Percentiles rank a stretch among this genome's conserved stretches.
Conservation (phyloP, 2,329 filamentous ascomycete genomes). For the Xylaria hypoxylon region DNA sequence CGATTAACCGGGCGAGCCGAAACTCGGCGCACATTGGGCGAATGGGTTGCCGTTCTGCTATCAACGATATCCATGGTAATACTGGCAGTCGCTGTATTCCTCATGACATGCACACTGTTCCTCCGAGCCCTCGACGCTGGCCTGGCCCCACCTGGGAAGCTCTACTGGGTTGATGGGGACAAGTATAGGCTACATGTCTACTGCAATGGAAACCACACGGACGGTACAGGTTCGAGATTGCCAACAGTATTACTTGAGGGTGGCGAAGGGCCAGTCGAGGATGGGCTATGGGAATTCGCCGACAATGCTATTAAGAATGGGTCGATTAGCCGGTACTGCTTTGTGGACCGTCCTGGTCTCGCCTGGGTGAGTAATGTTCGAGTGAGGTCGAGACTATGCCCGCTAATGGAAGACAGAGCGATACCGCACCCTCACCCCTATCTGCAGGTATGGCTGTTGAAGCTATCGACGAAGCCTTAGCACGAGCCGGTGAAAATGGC, state of each 20-base stretch:
- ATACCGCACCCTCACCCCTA: constrained; percentile 92
- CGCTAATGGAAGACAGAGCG: constrained; percentile 59
- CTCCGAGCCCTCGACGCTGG: constrained; percentile 83
- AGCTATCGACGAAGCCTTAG: constrained; percentile 86
- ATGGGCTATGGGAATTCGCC: constrained; percentile 83
- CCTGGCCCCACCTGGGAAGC: constrained; percentile 77
- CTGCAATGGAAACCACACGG: constrained; percentile 79
- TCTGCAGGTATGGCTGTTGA: constrained; percentile 94
- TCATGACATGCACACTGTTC: constrained; percentile 83
- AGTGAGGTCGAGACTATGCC: background rate
- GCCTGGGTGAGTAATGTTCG: constrained; percentile 69
- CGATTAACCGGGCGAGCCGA: constrained; percentile 90
- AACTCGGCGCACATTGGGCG: constrained; percentile 80
- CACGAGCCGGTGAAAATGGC: constrained; percentile 81
- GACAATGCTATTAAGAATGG: constrained; percentile 81
- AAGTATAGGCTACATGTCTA: constrained; percentile 90
- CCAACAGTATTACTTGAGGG: constrained; percentile 89
- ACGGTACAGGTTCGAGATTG: constrained; percentile 64
- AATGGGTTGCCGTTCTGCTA: constrained; percentile 85
- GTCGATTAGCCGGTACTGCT: constrained; percentile 90
- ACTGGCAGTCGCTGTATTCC: constrained; percentile 74
- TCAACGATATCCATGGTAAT: constrained; percentile 78
- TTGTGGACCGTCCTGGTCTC: constrained; percentile 91
- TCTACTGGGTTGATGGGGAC: constrained; percentile 82
- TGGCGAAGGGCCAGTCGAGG: constrained; percentile 82